Evolutionary conservation across 257 asterid species (phyloP).

Genomic region (Solanum dulcamara): DNA sequence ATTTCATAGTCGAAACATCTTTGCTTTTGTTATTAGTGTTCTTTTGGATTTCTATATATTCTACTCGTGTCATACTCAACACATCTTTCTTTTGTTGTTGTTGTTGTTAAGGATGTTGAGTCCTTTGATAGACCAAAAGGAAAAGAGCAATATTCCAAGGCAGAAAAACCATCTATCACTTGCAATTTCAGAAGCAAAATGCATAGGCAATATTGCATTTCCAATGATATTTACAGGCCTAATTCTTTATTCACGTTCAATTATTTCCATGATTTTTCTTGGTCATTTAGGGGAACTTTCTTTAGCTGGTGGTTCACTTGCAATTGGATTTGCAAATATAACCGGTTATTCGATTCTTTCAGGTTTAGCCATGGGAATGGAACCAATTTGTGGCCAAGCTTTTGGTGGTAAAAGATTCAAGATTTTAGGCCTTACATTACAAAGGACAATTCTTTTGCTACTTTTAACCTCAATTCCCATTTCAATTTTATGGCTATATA

Average conservation of each 20-base stretch:
- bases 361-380: slow-evolving; percentile 35
- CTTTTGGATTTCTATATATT: background rate
- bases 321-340: slow-evolving; percentile 29
- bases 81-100: background rate
- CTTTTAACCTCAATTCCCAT: slow-evolving; percentile 18
- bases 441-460: slow-evolving; percentile 19
- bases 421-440: slow-evolving; percentile 21
- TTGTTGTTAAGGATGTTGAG: background rate
- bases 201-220: slow-evolving; percentile 20
- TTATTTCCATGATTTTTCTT: slow-evolving; percentile 31
- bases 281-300: slow-evolving; percentile 29
- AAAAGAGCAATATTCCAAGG: background rate
- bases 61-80: background rate
- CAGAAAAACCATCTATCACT: slow-evolving; percentile 2
- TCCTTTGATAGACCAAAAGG: slow-evolving; percentile 1
- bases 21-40: background rate
- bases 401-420: slow-evolving; percentile 23
- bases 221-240: slow-evolving; percentile 32
- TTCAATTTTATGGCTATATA: slow-evolving; percentile 19
- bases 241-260: slow-evolving; percentile 23
- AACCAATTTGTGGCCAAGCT: slow-evolving; percentile 35
- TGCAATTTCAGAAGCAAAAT: slow-evolving; percentile 13
- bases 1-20: background rate
- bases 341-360: slow-evolving; percentile 32
- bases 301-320: slow-evolving; percentile 31